Conservation (phyloP, 163 green algal genomes). For the Trebouxia gelatinosa region DNA sequence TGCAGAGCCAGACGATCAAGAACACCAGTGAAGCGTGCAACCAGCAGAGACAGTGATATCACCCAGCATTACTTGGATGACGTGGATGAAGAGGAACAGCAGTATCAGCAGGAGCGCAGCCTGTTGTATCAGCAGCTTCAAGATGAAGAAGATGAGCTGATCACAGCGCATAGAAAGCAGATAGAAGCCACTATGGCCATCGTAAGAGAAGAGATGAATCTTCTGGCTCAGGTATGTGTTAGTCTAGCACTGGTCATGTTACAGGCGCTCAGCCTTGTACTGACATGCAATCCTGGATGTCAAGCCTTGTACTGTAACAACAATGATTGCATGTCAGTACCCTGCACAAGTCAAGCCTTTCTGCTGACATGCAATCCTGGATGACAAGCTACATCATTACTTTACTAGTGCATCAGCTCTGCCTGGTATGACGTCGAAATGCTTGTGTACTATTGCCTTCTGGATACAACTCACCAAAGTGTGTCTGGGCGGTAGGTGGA, state of each 20-base stretch:
- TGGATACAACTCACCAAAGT: too few relatives aligned
- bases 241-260: not conserved
- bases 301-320: too few relatives aligned
- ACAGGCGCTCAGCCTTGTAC: too few relatives aligned
- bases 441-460: too few relatives aligned
- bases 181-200: constrained; percentile 95
- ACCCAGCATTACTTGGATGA: constrained; percentile 14
- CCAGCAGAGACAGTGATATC: constrained; percentile 16
- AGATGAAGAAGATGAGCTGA: constrained; percentile 91
- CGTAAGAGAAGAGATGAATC: constrained; percentile 81
- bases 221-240: constrained; percentile 47
- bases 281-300: too few relatives aligned
- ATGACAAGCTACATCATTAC: too few relatives aligned
- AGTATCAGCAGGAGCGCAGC: constrained; percentile 32
- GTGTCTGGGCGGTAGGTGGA: too few relatives aligned
- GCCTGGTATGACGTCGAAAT: too few relatives aligned
- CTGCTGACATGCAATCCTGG: too few relatives aligned
- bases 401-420: too few relatives aligned
- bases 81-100: constrained; percentile 44
- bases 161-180: constrained; percentile 82
- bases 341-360: too few relatives aligned
- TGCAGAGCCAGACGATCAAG: constrained; percentile 6
- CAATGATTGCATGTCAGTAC: too few relatives aligned
- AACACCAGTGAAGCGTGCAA: constrained; percentile 6
- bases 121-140: constrained; percentile 49